Percentiles rank a stretch among this genome's conserved stretches.
Evolutionary conservation across 208 protist species (phyloP).

Genomic region (Trypanosoma melophagium): DNA sequence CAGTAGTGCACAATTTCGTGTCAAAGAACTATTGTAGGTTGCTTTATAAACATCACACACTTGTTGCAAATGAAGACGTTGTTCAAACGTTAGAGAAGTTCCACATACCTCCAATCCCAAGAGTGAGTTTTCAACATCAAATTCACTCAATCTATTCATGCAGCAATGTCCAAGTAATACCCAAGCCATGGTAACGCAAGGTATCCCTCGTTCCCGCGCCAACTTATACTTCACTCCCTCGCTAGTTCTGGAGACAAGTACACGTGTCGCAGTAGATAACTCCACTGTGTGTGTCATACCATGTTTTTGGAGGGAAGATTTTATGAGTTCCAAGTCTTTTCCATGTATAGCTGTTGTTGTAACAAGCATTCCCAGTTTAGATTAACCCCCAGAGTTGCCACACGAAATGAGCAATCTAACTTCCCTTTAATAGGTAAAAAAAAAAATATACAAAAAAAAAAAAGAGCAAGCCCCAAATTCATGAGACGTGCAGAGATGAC

Average conservation of each 20-base stretch:
- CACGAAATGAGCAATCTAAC: too few relatives aligned
- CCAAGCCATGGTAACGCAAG: conserved; percentile 60
- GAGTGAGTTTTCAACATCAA: conserved; percentile 37
- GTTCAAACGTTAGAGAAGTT: conserved; percentile 31
- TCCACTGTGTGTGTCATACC: conserved; percentile 40
- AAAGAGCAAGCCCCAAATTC: neutral
- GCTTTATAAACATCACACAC: conserved; percentile 31
- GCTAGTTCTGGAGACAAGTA: conserved; percentile 41
- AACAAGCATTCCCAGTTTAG: conserved; percentile 43
- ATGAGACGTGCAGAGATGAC: too few relatives aligned
- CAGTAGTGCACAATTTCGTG: conserved; percentile 38
- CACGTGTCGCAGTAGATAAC: conserved; percentile 43
- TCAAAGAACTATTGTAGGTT: conserved; percentile 40
- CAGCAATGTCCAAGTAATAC: conserved; percentile 42
- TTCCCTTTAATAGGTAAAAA: too few relatives aligned
- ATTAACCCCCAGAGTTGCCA: neutral
- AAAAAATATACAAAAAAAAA: neutral
- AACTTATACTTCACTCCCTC: conserved; percentile 44
- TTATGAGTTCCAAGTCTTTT: conserved; percentile 37
- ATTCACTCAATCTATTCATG: conserved; percentile 28
- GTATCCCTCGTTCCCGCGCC: conserved; percentile 45
- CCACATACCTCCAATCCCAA: conserved; percentile 47
- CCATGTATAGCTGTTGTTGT: conserved; percentile 62
- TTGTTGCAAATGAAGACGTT: conserved; percentile 32
- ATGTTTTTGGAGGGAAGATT: conserved; percentile 27